Conservation (phyloP, 495 filamentous ascomycete genomes). For the Hyaloscypha bicolor region DNA sequence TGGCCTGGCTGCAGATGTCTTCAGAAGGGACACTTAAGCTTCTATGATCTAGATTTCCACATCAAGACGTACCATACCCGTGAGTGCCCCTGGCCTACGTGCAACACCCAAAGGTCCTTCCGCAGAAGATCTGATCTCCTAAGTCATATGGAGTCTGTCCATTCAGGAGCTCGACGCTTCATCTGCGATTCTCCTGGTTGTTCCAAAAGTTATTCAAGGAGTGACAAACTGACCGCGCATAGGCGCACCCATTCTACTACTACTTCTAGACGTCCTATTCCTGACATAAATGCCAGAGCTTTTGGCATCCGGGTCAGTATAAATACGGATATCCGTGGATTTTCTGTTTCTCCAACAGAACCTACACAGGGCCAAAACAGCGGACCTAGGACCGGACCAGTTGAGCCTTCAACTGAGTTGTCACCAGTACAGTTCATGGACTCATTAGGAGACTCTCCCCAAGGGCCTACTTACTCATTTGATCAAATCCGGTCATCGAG, state of each 20-base stretch:
- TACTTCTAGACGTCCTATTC: too few species aligned
- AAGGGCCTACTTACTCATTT: too few species aligned
- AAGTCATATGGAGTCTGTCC: background rate
- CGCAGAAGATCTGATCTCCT: background rate
- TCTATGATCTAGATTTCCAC: background rate
- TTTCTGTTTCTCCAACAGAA: too few species aligned
- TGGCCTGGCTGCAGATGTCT: background rate
- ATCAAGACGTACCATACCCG: background rate
- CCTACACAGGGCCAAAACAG: too few species aligned
- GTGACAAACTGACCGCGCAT: background rate
- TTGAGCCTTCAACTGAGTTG: too few species aligned
- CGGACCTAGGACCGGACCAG: too few species aligned
- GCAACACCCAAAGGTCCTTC: background rate
- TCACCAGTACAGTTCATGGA: too few species aligned
- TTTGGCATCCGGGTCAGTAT: too few species aligned
- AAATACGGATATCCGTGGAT: too few species aligned
- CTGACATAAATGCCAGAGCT: too few species aligned
- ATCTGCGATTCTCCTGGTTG: background rate
- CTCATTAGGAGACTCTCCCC: too few species aligned
- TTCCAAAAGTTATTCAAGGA: background rate
- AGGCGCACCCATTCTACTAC: background rate
- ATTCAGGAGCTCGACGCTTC: background rate
- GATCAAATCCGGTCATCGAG: too few species aligned
- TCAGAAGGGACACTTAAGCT: background rate
- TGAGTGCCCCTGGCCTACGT: background rate